Conservation (phyloP, 2,329 filamentous ascomycete species). For the Fusarium setosum region DNA sequence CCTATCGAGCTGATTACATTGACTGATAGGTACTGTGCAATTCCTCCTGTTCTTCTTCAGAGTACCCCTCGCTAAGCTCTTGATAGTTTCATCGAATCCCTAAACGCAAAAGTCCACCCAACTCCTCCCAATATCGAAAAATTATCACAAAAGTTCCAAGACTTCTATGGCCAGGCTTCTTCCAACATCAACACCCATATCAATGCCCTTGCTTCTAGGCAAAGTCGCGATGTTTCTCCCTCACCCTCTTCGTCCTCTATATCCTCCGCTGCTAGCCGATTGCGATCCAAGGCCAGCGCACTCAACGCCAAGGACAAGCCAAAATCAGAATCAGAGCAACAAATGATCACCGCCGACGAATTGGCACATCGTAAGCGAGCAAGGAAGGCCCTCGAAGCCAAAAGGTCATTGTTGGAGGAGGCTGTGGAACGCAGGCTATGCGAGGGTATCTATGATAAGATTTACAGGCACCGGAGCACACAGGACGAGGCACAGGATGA, state of each 20-base stretch:
- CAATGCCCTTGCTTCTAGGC: slow-evolving; percentile 78
- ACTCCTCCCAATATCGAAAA: slow-evolving; percentile 85
- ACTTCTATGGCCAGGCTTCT: slow-evolving; percentile 87
- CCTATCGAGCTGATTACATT: slow-evolving; percentile 94
- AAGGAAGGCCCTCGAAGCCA: slow-evolving; percentile 81
- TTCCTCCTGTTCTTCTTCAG: neutral
- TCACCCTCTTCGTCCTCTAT: slow-evolving; percentile 65
- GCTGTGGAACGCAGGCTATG: slow-evolving; percentile 89
- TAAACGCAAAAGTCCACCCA: slow-evolving; percentile 87
- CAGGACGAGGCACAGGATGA: slow-evolving; percentile 96
- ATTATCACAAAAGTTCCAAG: slow-evolving; percentile 89
- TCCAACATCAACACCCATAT: slow-evolving; percentile 90
- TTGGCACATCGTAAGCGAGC: slow-evolving; percentile 83
- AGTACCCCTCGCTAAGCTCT: slow-evolving; percentile 23
- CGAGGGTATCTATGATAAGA: slow-evolving; percentile 85
- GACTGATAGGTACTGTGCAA: slow-evolving; percentile 79
- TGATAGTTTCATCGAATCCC: slow-evolving; percentile 86
- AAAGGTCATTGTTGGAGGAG: slow-evolving; percentile 83
- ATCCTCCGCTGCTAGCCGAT: slow-evolving; percentile 65
- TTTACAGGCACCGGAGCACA: slow-evolving; percentile 91
- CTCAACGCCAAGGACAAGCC: slow-evolving; percentile 64
- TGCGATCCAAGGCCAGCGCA: slow-evolving; percentile 67
- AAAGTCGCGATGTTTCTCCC: slow-evolving; percentile 75
- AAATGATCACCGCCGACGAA: slow-evolving; percentile 92
- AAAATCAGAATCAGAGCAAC: slow-evolving; percentile 68